A percentile compares a stretch with the other conserved stretches of the same genome.
Evolutionary conservation across 179 eudicot genomes (phyloP).

Genomic region (Vitellaria paradoxa): DNA sequence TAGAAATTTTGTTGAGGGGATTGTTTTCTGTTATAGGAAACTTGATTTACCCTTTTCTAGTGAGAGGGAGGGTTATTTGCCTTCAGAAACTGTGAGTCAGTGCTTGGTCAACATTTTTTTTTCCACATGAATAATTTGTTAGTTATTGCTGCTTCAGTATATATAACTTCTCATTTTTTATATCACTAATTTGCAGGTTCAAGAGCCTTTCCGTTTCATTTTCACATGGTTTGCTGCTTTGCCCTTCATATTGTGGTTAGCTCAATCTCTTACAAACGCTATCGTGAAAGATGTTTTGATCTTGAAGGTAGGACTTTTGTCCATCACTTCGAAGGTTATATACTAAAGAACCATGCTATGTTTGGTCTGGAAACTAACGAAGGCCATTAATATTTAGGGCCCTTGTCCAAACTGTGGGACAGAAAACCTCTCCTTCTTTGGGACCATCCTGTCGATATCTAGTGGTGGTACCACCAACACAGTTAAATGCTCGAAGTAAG

Average conservation of each 20-base stretch:
- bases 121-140: background rate
- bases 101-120: background rate
- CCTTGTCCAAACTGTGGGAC: constrained; percentile 96
- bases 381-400: constrained; percentile 47
- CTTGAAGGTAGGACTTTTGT: constrained; percentile 53
- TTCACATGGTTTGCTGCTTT: constrained; percentile 98
- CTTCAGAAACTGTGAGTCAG: background rate
- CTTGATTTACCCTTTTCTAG: too few relatives aligned
- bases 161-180: background rate
- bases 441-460: constrained; percentile 77
- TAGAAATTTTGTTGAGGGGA: too few relatives aligned
- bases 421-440: constrained; percentile 89
- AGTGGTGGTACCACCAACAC: constrained; percentile 81
- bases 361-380: constrained; percentile 7
- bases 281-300: constrained; percentile 84
- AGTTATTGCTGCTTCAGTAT: background rate
- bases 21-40: too few relatives aligned
- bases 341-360: background rate
- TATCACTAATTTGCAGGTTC: constrained; percentile 54
- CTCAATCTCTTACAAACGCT: constrained; percentile 62
- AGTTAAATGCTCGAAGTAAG: constrained; percentile 82
- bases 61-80: too few relatives aligned
- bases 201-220: constrained; percentile 94
- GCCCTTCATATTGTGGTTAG: constrained; percentile 64
- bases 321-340: background rate